These are phyloP conservation scores for Aspergillus sp. DNA, from an alignment of 2,329 filamentous ascomycete genomes.

Conservation along the genomic window DNA sequence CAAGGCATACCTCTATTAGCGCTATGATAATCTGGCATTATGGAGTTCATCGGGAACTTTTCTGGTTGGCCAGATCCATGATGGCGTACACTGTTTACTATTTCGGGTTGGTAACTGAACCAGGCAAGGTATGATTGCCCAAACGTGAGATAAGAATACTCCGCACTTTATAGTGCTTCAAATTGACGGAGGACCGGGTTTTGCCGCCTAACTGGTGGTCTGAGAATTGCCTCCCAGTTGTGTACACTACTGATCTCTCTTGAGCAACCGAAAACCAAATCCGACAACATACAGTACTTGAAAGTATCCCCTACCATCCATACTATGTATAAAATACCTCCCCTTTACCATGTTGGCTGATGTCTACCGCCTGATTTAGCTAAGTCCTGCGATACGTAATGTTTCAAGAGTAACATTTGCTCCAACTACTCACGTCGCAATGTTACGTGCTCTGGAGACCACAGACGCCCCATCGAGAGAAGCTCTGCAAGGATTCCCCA, in stretches of 20 bases:
- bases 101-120: not conserved
- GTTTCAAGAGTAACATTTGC: not conserved
- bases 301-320: not conserved
- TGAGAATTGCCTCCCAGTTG: not conserved
- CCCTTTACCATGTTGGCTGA: not conserved
- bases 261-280: not conserved
- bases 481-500: constrained; percentile 1
- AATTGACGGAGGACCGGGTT: not conserved
- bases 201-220: not conserved
- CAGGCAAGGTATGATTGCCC: constrained; percentile 1
- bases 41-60: not conserved
- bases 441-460: not conserved
- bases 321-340: not conserved
- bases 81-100: not conserved
- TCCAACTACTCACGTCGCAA: not conserved
- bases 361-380: not conserved
- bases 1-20: not conserved
- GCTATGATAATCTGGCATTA: not conserved
- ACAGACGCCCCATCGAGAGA: not conserved
- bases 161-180: not conserved
- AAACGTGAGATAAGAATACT: not conserved
- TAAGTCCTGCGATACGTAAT: not conserved
- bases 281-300: not conserved
- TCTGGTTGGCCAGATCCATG: not conserved
- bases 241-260: too few species aligned